Base-by-base conservation (phyloP, 148 eudicot species). In the Oxyria digyna region DNA sequence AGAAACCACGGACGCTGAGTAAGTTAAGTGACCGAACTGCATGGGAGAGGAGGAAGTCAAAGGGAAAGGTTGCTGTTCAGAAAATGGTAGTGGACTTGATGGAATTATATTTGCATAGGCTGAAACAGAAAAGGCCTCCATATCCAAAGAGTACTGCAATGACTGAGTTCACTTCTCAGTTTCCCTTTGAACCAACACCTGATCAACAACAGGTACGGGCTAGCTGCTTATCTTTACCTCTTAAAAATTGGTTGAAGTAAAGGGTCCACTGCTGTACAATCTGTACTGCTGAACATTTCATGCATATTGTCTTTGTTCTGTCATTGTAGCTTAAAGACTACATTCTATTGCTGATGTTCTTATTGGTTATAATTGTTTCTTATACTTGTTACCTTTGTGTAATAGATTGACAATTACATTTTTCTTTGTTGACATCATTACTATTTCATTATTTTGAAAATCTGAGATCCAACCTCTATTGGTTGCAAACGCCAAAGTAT, bases 61-160 rank as follows among this genome's bases (percentile, higher is more conserved):
- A 85, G 78, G 98, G 98, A 71, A 89, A 83, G 81, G 91, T 93
- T 74, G 98, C 98, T 4, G 86, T 93, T 76, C 98, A 93, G 79
- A 93, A 84, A 77, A 93, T 93, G 98, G 96, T 93, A 68, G 98
- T 93, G 52, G 96, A 93, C 76, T 81, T 93, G 74, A 93, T 93
- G 98, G 96, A 93, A 79, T 71, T 93, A 65, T 93, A 93, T 80
- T 73, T 93, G 33, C 91, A 93, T 69, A 85, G 98, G 78, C 89
- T 93, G 35, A 93, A 90, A 72, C 96, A 89, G 76, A 79, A 65
- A 72, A 84, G 98, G 75, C 85, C 90, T 74, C 88, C 98, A 26
- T 89, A 93, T 74, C 98, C 87, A 11, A 89, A 81, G 72, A 77
- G 75, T 76, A 79, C 79, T 71, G 87, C 81, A 63, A 76, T 89